Evolutionary conservation across 2,329 filamentous ascomycete species (phyloP), one percentile per base, ranked within the genome.

Genomic region (Clonostachys solani): DNA sequence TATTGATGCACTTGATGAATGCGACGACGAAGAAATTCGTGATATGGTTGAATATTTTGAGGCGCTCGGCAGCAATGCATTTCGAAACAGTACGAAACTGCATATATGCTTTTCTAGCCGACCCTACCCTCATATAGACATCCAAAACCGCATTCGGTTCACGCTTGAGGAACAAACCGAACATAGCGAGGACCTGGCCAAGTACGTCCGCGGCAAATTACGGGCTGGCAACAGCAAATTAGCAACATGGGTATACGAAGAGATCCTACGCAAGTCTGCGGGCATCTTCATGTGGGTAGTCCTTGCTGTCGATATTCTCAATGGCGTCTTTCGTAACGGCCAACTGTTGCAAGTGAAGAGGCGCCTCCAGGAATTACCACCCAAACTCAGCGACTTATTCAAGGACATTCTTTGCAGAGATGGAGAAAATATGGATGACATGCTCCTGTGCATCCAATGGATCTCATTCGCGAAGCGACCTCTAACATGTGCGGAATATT

Each of bases 71-170:
- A 16, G 23, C 13, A 29, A 12, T 9, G 13, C 18, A 5, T 40
- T 16, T 12, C 12, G 4, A n/a, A 45, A 9, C 8, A n/a, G 45
- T 0, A 40, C 56, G 0, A 5, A 36, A 0, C 53, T 78, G 0
- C 56, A 50, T 0, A 53, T 73, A 0, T 75, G 68, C 45, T 67
- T 77, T 3, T 72, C 74, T 0, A 77, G 73, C 43, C 60, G 77
- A 0, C 69, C 75, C 35, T 78, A 77, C 17, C 74, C 74, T 0
- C 46, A 68, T 7, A 66, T 78, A 17, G 45, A 47, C 0, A 54
- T 70, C 2, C 18, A 29, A 5, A 29, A 29, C 23, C 23, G 23
- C 23, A 56, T 53, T 0, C 19, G 49, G 7, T 38, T 68, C 1
- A 46, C 51, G 0, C 29, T 69, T 0, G 65, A 69, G 23, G 29